Evolutionary conservation across 108 stramenopile genomes (phyloP).

Genomic region (Cafeteria roenbergensis): DNA sequence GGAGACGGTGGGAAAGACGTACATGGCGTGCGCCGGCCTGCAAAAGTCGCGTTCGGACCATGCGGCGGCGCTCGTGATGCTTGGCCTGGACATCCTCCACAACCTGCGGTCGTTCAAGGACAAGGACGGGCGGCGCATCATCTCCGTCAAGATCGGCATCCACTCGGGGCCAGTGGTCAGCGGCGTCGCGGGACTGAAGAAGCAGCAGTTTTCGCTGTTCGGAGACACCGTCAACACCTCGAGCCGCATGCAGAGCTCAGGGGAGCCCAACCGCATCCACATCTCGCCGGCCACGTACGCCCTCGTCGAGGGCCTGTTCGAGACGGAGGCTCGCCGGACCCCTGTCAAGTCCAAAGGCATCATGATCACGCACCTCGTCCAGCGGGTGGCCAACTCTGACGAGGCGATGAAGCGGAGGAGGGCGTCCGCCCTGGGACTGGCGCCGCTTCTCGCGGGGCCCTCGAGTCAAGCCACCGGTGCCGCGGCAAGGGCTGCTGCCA

Average conservation of each 20-base stretch:
- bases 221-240: slow-evolving; percentile 45
- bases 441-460: no score
- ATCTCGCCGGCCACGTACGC: background rate
- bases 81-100: slow-evolving; percentile 19
- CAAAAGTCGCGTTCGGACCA: slow-evolving; percentile 14
- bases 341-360: background rate
- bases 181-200: slow-evolving; percentile 29
- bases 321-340: background rate
- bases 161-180: slow-evolving; percentile 31
- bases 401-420: background rate
- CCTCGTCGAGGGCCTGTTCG: background rate
- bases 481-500: background rate
- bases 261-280: background rate
- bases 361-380: slow-evolving; percentile 1
- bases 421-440: no score
- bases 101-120: slow-evolving; percentile 11
- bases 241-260: slow-evolving; percentile 7
- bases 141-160: slow-evolving; percentile 29
- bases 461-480: no score
- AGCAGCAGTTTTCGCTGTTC: slow-evolving; percentile 34
- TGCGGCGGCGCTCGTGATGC: slow-evolving; percentile 19
- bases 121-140: no score
- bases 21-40: slow-evolving; percentile 31
- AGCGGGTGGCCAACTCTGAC: background rate
- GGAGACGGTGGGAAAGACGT: slow-evolving; percentile 37